phyloP scores from a whole-genome alignment of 768 basidiomycete genomes.

The Boletus eberwhitei region DNA sequence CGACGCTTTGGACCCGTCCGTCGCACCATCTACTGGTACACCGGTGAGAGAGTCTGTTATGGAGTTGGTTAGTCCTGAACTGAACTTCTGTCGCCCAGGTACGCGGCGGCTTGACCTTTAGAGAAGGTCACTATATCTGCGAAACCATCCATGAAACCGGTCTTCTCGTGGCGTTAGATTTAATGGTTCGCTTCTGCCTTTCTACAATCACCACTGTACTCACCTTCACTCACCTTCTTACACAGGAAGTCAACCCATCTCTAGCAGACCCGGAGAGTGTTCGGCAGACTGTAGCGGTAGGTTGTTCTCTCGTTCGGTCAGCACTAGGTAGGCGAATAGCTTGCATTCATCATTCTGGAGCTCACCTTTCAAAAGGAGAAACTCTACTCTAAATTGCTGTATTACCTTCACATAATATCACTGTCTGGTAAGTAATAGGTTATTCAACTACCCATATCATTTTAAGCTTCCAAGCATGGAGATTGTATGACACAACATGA shows the following conservation, averaged over 20 bases:
- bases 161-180: constrained; percentile 83
- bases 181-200: constrained; percentile 64
- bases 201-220: constrained; percentile 1
- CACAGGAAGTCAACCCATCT: constrained; percentile 94
- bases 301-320: constrained; percentile 79
- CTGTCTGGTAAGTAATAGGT: constrained; percentile 1
- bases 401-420: constrained; percentile 1
- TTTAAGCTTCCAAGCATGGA: neutral
- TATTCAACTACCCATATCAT: neutral
- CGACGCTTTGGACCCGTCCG: constrained; percentile 88
- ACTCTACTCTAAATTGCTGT: constrained; percentile 26
- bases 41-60: constrained; percentile 49
- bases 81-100: constrained; percentile 44
- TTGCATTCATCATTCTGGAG: neutral
- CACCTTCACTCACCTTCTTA: constrained; percentile 14
- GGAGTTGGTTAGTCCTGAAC: neutral
- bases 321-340: constrained; percentile 62
- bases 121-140: constrained; percentile 98
- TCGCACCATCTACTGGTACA: constrained; percentile 95
- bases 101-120: constrained; percentile 91
- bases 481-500: neutral
- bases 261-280: constrained; percentile 73
- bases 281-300: constrained; percentile 84
- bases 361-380: constrained; percentile 29
- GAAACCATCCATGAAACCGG: constrained; percentile 93